Evolutionary conservation across 2,329 filamentous ascomycete species (phyloP), one percentile per base, ranked within the genome.

Genomic region (Xylaria sp.): DNA sequence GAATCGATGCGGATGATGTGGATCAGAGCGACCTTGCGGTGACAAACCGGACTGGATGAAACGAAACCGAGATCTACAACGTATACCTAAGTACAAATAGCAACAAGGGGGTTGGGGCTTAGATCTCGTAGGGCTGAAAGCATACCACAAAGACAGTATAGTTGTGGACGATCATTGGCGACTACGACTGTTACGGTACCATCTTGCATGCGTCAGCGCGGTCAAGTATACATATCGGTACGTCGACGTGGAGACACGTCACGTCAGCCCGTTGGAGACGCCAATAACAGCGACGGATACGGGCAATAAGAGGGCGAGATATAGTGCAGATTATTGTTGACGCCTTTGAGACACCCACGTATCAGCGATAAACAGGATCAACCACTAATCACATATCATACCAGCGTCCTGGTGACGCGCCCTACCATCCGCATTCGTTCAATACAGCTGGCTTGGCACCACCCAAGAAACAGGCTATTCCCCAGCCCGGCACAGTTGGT

Each of bases 81-180:
- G 57, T 38, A n/a, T n/a, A n/a, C n/a, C n/a, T n/a, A n/a, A n/a
- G n/a, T 46, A 43, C 53, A 57, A 54, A 53, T 63, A 54, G 43
- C 44, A 60, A 53, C 62, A 54, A 58, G 57, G 58, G 54, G 41
- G 41, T 46, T 53, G 52, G 59, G 62, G 51, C 43, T 56, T 35
- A 53, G 60, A 65, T 67, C 65, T 67, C 65, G 54, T 67, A 67
- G 65, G 65, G 65, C 65, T 67, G 62, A 67, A 65, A 61, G 49
- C 33, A 37, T 47, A 59, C 44, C 56, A 60, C 62, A 40, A 54
- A 59, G 43, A 55, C 27, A 37, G 54, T 17, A 33, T 53, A 48
- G 55, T 57, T 47, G 51, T 52, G 33, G 58, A 44, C 41, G 55
- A 64, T 59, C 55, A 62, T 62, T 66, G 61, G 63, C 40, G 29